Evolutionary conservation across 768 basidiomycete species (phyloP), one percentile per base, ranked within the genome.

Genomic region (Pisolithus orientalis): DNA sequence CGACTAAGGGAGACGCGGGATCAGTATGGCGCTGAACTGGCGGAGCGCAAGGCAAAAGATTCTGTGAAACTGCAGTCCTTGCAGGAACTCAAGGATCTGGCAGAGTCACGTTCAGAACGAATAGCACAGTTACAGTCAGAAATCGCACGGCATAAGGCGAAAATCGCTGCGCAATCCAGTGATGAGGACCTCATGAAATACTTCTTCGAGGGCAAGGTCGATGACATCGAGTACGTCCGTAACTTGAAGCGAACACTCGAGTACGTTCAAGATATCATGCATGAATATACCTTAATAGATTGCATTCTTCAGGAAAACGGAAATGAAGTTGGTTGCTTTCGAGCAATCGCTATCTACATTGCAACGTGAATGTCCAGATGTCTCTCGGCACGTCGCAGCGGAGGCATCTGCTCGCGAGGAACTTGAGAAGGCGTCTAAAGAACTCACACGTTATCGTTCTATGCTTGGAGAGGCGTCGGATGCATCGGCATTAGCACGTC

Each of bases 1-100:
- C 80, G 89, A 31, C 72, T 91, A 17, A 81, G 89, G 21, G 85
- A 85, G 48, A 76, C 82, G 55, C 80, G 89, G 6, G 88, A 91
- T 57, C 83, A 86, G 55, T 74, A 74, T 43, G 62, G 65, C 7
- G 79, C 82, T 4, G 90, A 91, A 57, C 58, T 88, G 28, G 65
- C 73, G 32, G 91, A 94, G 61, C 79, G 84, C 51, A 83, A 79
- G 63, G 77, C 80, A 25, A 81, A 79, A 58, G 87, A 90, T 31
- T 60, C 62, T 45, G 70, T 79, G 46, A 87, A 83, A 63, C 58
- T 77, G 31, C 71, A 79, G 7, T 81, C 84, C 10, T 59, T 78
- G 8, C 77, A 84, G 49, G 85, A 94, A 63, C 75, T 83, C 47
- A 83, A 84, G 62, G 70, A 70, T 3, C 68, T 94, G 28, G 79